Evolutionary conservation across 2,329 filamentous ascomycete genomes (phyloP).

Genomic region (Pseudovirgaria hyperparasitica): DNA sequence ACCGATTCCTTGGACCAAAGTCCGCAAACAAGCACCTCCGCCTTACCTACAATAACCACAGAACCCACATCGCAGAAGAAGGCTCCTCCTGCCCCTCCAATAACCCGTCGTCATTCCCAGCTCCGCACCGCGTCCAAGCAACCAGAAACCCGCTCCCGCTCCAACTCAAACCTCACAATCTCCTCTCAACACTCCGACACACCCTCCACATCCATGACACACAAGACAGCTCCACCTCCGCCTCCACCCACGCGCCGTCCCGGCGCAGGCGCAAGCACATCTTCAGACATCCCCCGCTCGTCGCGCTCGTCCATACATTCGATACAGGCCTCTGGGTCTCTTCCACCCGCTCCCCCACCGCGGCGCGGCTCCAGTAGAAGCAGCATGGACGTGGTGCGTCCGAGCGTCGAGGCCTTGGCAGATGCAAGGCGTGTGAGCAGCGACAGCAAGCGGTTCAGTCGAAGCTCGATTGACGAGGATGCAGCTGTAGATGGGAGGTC

Average conservation of each 20-base stretch:
- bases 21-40: conserved; percentile 7
- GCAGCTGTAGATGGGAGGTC: neutral
- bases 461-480: conserved; percentile 1
- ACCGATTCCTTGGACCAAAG: conserved; percentile 8
- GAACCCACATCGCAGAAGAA: conserved; percentile 14
- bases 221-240: conserved; percentile 13
- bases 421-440: conserved; percentile 14
- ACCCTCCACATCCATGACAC: conserved; percentile 8
- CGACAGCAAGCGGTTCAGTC: conserved; percentile 13
- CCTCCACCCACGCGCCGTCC: conserved; percentile 22
- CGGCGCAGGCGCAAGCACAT: conserved; percentile 12
- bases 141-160: conserved; percentile 17
- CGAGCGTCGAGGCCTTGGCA: conserved; percentile 12
- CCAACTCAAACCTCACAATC: conserved; percentile 22
- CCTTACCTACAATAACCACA: conserved; percentile 12
- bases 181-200: conserved; percentile 22
- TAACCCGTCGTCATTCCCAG: conserved; percentile 23
- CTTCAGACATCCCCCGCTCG: conserved; percentile 10
- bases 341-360: conserved; percentile 19
- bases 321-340: conserved; percentile 14
- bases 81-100: conserved; percentile 20
- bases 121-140: conserved; percentile 17
- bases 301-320: conserved; percentile 16
- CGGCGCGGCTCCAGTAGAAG: conserved; percentile 20
- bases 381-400: conserved; percentile 18